A percentile compares a stretch with the other conserved stretches of the same genome.
Conservation (phyloP, 352 stramenopile species). For the Aphanomyces stellatus region DNA sequence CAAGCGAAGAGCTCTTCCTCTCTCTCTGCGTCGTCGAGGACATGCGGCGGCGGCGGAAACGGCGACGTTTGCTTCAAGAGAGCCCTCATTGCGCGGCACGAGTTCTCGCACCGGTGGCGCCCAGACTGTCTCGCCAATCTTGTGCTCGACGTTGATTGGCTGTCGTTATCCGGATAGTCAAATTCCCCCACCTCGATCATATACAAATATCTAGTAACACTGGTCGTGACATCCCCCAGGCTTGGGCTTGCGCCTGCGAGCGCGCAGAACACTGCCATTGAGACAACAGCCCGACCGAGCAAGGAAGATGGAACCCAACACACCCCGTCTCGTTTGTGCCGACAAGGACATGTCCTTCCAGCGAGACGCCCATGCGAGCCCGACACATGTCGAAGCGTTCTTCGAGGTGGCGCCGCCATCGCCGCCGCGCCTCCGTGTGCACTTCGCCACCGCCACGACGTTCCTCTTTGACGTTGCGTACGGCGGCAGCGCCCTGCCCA, state of each 20-base stretch:
- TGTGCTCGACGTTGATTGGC: not conserved
- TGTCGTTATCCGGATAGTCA: conserved; percentile 4
- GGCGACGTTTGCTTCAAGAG: too few species aligned
- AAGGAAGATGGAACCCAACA: not conserved
- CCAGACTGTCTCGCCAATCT: not conserved
- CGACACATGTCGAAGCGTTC: conserved; percentile 2
- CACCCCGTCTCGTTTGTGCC: not conserved
- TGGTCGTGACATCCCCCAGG: not conserved
- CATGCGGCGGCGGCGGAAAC: too few species aligned
- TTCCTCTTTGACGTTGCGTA: conserved; percentile 9
- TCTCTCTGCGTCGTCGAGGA: too few species aligned
- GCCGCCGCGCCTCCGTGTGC: not conserved
- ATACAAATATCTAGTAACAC: conserved; percentile 1
- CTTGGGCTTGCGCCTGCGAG: not conserved
- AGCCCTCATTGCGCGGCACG: too few species aligned
- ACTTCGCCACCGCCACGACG: conserved; percentile 6
- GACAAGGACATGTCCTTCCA: not conserved
- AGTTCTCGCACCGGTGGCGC: not conserved
- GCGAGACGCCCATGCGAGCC: not conserved
- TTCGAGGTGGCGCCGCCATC: not conserved
- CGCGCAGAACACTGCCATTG: not conserved
- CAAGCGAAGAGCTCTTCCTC: too few species aligned
- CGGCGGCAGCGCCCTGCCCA: conserved; percentile 4
- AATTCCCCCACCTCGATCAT: not conserved
- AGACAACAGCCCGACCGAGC: not conserved